Conservation (phyloP, 2,329 filamentous ascomycete genomes). For the Aspergillus tubingensis region DNA sequence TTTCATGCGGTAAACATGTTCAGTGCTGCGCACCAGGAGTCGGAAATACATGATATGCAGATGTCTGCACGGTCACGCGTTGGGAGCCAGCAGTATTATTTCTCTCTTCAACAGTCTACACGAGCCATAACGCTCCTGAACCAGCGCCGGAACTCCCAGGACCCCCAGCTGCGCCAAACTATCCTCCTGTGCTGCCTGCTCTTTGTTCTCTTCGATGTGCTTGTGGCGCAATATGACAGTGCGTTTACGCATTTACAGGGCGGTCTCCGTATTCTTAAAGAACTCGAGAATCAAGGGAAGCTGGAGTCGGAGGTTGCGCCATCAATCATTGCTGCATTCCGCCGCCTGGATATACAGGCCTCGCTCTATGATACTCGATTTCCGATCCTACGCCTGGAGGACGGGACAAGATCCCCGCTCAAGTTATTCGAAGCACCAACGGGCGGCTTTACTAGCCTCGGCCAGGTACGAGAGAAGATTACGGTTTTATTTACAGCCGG, state of each 20-base stretch:
- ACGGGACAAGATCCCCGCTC: background rate
- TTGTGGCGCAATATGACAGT: slow-evolving; percentile 1
- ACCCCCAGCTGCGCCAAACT: slow-evolving; percentile 5
- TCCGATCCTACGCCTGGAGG: background rate
- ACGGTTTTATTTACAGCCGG: background rate
- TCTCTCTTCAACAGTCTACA: slow-evolving; percentile 5
- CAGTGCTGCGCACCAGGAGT: slow-evolving; percentile 11
- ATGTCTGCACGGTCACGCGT: background rate
- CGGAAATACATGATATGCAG: slow-evolving; percentile 1
- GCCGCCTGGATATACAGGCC: background rate
- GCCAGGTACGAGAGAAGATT: background rate
- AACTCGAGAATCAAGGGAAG: background rate
- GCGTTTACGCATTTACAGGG: slow-evolving; percentile 9
- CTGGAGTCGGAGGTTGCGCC: background rate
- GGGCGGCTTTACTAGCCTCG: background rate
- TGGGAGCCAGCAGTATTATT: background rate
- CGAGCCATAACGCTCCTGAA: slow-evolving; percentile 1
- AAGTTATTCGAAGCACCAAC: background rate
- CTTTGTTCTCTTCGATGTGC: slow-evolving; percentile 9
- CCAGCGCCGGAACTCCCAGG: slow-evolving; percentile 2
- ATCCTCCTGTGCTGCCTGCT: slow-evolving; percentile 14
- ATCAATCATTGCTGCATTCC: slow-evolving; percentile 1
- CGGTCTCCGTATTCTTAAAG: slow-evolving; percentile 9
- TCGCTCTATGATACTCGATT: background rate
- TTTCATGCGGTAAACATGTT: slow-evolving; percentile 9